Base-by-base conservation (phyloP, 2,329 filamentous ascomycete species). In the Aspergillus nomiae region DNA sequence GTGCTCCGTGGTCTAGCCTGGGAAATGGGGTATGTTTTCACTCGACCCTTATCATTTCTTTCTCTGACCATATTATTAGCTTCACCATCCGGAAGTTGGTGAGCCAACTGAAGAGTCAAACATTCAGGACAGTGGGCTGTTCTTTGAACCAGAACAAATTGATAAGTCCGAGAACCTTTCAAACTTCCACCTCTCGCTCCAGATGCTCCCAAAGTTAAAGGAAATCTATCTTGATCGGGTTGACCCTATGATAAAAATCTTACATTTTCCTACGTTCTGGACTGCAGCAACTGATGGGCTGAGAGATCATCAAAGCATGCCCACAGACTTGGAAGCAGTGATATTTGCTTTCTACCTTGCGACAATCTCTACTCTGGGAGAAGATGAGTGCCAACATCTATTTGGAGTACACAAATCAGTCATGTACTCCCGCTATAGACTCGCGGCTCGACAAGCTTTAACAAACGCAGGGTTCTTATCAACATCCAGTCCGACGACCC, bases 181-280 rank as follows among this genome's bases (percentile, higher is more conserved):
- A 48, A 21, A 6, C 41, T 26, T 45, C 26, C 38, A 19, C 41
- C 19, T 43, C 12, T 46, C 48, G 12, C 14, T 3, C 14, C 48
- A 30, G 26, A 30, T n/a, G 19, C n/a, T 51, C 12, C 14, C 58
- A 30, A 60, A 55, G 38, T 43, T 21, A 56, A 63, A n/a, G 48
- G 57, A 43, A 26, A 45, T 55, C 11, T 70, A 69, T 38, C 58
- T 69, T n/a, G 41, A 63, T 28, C 64, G 69, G 19, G 61, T 68
- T 30, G 68, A 70, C 54, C 65, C 66, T 3, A 56, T 70, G 14
- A 64, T 69, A 14, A 69, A 70, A 53, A 57, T 69, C n/a, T 55
- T 70, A 4, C 69, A 71, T 58, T 60, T 68, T 1, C 67, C 68
- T n/a, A 66, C 48, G 3, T 51, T 51, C 26, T 51, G 48, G 48